These are phyloP conservation scores for Backusella parvicylindrica DNA, from an alignment of 192 early-diverging fungal species.

Conservation along the genomic window DNA sequence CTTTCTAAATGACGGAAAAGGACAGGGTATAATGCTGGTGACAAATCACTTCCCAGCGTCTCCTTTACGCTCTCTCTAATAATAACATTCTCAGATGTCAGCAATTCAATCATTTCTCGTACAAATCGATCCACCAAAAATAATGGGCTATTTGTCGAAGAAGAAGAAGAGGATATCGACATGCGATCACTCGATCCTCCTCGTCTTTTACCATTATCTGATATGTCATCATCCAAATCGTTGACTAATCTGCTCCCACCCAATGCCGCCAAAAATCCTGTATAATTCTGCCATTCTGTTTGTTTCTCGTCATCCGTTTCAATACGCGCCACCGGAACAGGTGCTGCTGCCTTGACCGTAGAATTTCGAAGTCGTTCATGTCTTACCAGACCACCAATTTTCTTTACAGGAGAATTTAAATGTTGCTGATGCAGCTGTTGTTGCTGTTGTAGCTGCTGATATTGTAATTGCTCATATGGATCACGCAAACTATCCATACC, in stretches of 20 bases:
- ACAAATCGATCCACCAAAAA: constrained; percentile 66
- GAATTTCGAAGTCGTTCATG: neutral
- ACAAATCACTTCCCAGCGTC: constrained; percentile 68
- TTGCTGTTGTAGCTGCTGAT: neutral
- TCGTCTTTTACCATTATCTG: neutral
- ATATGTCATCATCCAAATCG: neutral
- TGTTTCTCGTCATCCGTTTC: constrained; percentile 39
- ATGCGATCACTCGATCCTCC: neutral
- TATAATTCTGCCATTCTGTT: constrained; percentile 75
- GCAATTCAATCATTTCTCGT: constrained; percentile 63
- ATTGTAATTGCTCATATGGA: neutral
- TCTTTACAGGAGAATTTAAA: neutral
- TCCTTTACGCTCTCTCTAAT: constrained; percentile 76
- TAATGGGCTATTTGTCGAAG: neutral
- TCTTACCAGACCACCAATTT: constrained; percentile 6
- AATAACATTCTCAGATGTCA: constrained; percentile 69
- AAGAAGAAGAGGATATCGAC: neutral
- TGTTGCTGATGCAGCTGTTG: neutral
- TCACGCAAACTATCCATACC: constrained; percentile 1
- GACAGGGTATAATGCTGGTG: constrained; percentile 57
- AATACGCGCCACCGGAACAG: neutral
- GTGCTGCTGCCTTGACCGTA: neutral
- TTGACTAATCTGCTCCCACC: constrained; percentile 55
- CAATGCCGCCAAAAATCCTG: constrained; percentile 73
- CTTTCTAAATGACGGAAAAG: constrained; percentile 53